Evolutionary conservation across 2,329 filamentous ascomycete species (phyloP), one percentile per base, ranked within the genome.

Genomic region (Helotiales sp.): DNA sequence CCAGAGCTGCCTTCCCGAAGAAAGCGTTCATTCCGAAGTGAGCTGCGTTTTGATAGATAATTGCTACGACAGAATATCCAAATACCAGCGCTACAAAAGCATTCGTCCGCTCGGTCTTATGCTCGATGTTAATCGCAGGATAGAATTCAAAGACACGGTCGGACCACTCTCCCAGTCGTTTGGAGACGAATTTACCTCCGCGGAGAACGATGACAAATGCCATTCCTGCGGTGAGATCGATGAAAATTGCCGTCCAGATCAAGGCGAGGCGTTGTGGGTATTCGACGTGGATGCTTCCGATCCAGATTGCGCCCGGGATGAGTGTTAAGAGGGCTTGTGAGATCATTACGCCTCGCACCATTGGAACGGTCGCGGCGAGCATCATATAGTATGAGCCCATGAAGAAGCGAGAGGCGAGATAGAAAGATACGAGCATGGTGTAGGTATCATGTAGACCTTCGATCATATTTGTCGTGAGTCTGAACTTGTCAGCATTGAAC

Each of bases 21-120:
- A 89, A 85, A 15, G 83, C 83, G 70, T 87, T 86, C 11, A 88
- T 78, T 4, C 86, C 85, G 69, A 84, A 81, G 1, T 71, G 75
- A 1, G 80, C 81, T 10, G 80, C 80, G 68, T 83, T 87, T 72
- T 89, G 87, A 73, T 87, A 89, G 47, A 89, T 78, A 40, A 89
- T 80, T 0, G 84, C 86, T 30, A 90, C 82, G 26, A 90, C 87
- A 1, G 84, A 87, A 70, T 89, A 89, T 17, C 88, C 88, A 71
- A 90, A 86, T 1, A 91, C 87, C 2, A 90, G 79, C 0, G 87
- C 85, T 0, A 90, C 86, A 72, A 90, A 91, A 0, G 87, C 87
- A 65, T 86, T 86, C 32, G 85, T 90, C 6, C 88, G 80, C 76
- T 90, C 88, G 4, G 87, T 86, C 63, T 86, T 84, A 75, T 91